Percentiles rank a stretch among this genome's conserved stretches.
phyloP scores from a whole-genome alignment of 495 filamentous ascomycete species.

The Talaromyces stipitatus region DNA sequence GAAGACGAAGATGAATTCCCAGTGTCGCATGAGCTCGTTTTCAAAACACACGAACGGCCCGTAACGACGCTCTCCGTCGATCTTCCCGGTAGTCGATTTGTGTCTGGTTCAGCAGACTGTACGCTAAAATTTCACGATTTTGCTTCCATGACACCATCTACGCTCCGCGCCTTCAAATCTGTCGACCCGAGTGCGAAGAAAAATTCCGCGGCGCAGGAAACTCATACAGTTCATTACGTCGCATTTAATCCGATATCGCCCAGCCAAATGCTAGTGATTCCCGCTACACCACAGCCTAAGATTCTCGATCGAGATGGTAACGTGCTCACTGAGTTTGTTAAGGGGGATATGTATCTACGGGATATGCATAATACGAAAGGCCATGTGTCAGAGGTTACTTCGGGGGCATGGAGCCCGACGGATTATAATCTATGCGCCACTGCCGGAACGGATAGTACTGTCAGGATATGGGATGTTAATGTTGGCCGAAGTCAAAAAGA shows the following conservation, averaged over 20 bases:
- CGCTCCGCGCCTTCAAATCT: conserved; percentile 84
- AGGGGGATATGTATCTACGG: conserved; percentile 96
- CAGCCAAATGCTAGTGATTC: conserved; percentile 73
- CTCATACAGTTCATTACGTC: conserved; percentile 78
- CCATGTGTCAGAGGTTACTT: conserved; percentile 82
- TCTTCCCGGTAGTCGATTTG: conserved; percentile 72
- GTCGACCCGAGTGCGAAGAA: conserved; percentile 80
- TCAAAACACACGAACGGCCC: conserved; percentile 87
- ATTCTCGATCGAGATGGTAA: conserved; percentile 86
- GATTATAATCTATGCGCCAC: conserved; percentile 79
- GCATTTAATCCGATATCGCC: conserved; percentile 81
- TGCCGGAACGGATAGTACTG: conserved; percentile 84
- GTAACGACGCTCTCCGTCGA: conserved; percentile 80
- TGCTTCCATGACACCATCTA: conserved; percentile 88
- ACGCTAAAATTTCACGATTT: conserved; percentile 92
- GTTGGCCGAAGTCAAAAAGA: conserved; percentile 80
- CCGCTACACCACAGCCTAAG: conserved; percentile 81
- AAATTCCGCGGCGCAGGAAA: conserved; percentile 63
- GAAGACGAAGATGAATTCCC: conserved; percentile 88
- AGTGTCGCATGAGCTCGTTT: conserved; percentile 82
- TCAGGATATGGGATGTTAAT: conserved; percentile 95
- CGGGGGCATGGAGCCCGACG: conserved; percentile 81
- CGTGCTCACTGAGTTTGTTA: conserved; percentile 74
- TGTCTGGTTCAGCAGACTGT: conserved; percentile 86
- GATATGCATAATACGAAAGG: conserved; percentile 97